Percentiles rank a stretch among this genome's conserved stretches.
Evolutionary conservation across 2,329 filamentous ascomycete genomes (phyloP).

Genomic region (Pseudocercospora vitis): DNA sequence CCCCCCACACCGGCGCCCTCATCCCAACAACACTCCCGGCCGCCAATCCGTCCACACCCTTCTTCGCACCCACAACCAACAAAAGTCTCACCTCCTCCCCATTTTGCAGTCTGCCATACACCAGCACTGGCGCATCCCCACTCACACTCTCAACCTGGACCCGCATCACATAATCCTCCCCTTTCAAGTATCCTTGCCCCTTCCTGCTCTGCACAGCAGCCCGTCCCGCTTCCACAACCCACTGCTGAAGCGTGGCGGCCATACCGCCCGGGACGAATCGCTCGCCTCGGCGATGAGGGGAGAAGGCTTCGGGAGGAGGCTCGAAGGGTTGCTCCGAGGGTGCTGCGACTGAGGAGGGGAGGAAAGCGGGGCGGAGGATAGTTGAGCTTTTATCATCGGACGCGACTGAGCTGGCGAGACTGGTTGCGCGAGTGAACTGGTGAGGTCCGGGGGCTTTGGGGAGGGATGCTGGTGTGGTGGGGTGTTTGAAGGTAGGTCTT

Average conservation of each 20-base stretch:
- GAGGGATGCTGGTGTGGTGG: slow-evolving; percentile 25
- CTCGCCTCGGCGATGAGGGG: slow-evolving; percentile 52
- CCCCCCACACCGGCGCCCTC: slow-evolving; percentile 44
- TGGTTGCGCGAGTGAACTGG: slow-evolving; percentile 18
- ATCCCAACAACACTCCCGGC: slow-evolving; percentile 39
- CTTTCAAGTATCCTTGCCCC: slow-evolving; percentile 25
- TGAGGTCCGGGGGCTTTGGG: slow-evolving; percentile 4
- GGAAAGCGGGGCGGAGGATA: slow-evolving; percentile 40
- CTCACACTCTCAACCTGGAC: slow-evolving; percentile 23
- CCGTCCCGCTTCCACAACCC: slow-evolving; percentile 50
- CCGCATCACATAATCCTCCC: slow-evolving; percentile 30
- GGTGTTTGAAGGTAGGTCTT: slow-evolving; percentile 23
- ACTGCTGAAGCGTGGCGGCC: slow-evolving; percentile 51
- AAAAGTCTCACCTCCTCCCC: slow-evolving; percentile 22
- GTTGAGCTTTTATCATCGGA: slow-evolving; percentile 8
- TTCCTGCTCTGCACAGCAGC: slow-evolving; percentile 30
- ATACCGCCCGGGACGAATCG: slow-evolving; percentile 53
- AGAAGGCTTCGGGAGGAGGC: slow-evolving; percentile 55
- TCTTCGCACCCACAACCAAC: slow-evolving; percentile 26
- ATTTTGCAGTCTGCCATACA: slow-evolving; percentile 17
- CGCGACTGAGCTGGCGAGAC: slow-evolving; percentile 13
- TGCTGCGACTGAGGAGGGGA: slow-evolving; percentile 39
- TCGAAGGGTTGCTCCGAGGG: slow-evolving; percentile 30
- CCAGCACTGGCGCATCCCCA: slow-evolving; percentile 25
- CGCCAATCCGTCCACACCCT: slow-evolving; percentile 30